These are phyloP conservation scores for Entomortierella lignicola DNA, from an alignment of 192 early-diverging fungal genomes.

Conservation along the genomic window DNA sequence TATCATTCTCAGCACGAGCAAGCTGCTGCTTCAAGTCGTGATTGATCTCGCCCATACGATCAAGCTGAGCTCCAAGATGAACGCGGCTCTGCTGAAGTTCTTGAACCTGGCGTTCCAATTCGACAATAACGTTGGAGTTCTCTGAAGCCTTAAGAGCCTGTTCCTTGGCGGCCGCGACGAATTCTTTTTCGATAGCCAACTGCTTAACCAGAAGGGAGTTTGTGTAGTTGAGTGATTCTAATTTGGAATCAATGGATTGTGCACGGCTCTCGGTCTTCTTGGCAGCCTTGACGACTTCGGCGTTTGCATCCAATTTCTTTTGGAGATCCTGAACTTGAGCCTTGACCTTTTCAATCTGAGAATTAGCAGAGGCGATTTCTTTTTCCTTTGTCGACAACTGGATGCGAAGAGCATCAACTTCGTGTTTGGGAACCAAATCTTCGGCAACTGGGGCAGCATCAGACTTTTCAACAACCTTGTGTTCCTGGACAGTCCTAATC, in stretches of 20 bases:
- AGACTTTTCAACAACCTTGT: slow-evolving; percentile 13
- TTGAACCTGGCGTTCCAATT: slow-evolving; percentile 42
- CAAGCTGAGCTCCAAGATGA: slow-evolving; percentile 34
- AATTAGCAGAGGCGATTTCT: slow-evolving; percentile 17
- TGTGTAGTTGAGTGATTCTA: slow-evolving; percentile 58
- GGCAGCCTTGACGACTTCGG: slow-evolving; percentile 33
- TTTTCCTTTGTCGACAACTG: slow-evolving; percentile 25
- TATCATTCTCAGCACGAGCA: slow-evolving; percentile 28
- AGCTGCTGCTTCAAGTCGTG: slow-evolving; percentile 38
- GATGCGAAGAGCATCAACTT: slow-evolving; percentile 31
- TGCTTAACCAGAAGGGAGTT: slow-evolving; percentile 60
- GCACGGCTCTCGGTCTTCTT: slow-evolving; percentile 52
- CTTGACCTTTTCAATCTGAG: slow-evolving; percentile 19
- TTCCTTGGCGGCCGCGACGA: slow-evolving; percentile 31
- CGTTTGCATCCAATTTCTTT: slow-evolving; percentile 38
- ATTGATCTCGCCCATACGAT: slow-evolving; percentile 26
- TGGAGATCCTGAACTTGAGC: slow-evolving; percentile 31
- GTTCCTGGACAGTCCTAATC: slow-evolving; percentile 15
- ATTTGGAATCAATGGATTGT: slow-evolving; percentile 39
- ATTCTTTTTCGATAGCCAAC: slow-evolving; percentile 54
- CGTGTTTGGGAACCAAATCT: slow-evolving; percentile 27
- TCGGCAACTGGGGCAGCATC: neutral
- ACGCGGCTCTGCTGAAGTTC: slow-evolving; percentile 44
- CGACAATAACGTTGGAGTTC: slow-evolving; percentile 9
- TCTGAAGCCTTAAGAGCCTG: slow-evolving; percentile 32